These are phyloP conservation scores for Panus rudis DNA, from an alignment of 768 basidiomycete species.

Conservation along the genomic window DNA sequence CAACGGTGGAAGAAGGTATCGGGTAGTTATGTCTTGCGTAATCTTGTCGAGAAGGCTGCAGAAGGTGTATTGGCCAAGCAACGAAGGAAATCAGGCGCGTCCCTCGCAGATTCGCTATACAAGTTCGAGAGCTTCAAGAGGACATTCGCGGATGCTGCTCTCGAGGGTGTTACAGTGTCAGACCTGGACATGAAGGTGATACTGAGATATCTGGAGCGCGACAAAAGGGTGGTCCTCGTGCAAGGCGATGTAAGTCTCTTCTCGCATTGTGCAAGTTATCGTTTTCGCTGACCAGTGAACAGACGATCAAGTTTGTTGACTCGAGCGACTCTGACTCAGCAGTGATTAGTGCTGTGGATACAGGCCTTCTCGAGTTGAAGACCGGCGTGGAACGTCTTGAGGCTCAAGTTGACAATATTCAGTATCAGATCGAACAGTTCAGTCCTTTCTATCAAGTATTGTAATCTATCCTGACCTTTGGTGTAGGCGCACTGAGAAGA, in stretches of 20 bases:
- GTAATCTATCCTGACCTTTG: background rate
- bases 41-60: conserved; percentile 60
- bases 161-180: conserved; percentile 41
- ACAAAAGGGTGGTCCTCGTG: conserved; percentile 54
- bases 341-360: conserved; percentile 71
- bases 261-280: background rate
- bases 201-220: conserved; percentile 73
- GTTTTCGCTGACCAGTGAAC: background rate
- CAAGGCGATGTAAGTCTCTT: conserved; percentile 54
- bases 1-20: conserved; percentile 49
- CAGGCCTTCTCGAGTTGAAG: conserved; percentile 76
- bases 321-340: conserved; percentile 30
- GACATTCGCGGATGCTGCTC: conserved; percentile 41
- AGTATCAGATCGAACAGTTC: conserved; percentile 69
- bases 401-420: conserved; percentile 60
- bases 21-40: conserved; percentile 66
- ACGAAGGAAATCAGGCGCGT: conserved; percentile 35
- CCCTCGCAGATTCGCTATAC: conserved; percentile 57
- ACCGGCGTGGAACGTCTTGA: conserved; percentile 60
- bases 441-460: conserved; percentile 12
- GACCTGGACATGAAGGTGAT: conserved; percentile 63
- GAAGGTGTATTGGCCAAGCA: conserved; percentile 42
- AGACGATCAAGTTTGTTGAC: conserved; percentile 81
- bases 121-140: conserved; percentile 51
- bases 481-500: conserved; percentile 59